Conservation (phyloP, 2,329 filamentous ascomycete species). For the Hymenoscyphus fructigenus region DNA sequence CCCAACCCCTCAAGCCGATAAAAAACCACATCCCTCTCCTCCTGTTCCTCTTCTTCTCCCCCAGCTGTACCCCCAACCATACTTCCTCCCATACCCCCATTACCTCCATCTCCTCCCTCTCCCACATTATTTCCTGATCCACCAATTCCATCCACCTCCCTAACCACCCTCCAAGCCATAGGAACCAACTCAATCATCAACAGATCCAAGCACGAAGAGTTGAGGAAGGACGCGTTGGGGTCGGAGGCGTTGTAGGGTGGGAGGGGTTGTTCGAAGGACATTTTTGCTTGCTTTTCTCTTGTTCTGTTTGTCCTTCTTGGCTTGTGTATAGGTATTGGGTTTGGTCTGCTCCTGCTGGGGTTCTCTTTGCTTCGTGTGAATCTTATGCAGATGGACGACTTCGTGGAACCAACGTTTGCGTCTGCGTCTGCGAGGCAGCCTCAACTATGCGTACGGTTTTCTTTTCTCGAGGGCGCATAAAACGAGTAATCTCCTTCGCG, state of each 20-base stretch:
- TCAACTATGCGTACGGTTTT: not conserved
- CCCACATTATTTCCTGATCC: not conserved
- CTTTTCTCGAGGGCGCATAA: not conserved
- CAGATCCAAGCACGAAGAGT: conserved; percentile 85
- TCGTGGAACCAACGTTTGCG: not conserved
- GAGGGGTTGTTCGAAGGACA: conserved; percentile 73
- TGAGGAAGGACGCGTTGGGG: conserved; percentile 73
- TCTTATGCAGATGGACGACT: no score
- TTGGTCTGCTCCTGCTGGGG: no score
- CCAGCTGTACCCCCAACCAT: conserved; percentile 68
- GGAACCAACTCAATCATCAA: conserved; percentile 96
- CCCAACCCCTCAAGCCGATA: conserved; percentile 81
- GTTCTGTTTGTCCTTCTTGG: not conserved
- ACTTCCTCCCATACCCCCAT: conserved; percentile 44
- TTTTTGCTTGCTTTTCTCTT: conserved; percentile 38
- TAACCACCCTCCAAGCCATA: conserved; percentile 82
- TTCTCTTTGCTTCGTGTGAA: no score
- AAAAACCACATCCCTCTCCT: conserved; percentile 81
- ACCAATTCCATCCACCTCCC: conserved; percentile 47
- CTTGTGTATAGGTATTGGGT: not conserved
- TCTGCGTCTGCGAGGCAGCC: not conserved
- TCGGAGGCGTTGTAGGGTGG: conserved; percentile 71
- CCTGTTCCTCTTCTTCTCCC: conserved; percentile 63
- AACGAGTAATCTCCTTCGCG: no score
- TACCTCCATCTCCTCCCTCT: conserved; percentile 5